Percentiles rank a stretch among this genome's conserved stretches.
Evolutionary conservation across 2,329 filamentous ascomycete genomes (phyloP).

Genomic region (Monosporascus sp.): DNA sequence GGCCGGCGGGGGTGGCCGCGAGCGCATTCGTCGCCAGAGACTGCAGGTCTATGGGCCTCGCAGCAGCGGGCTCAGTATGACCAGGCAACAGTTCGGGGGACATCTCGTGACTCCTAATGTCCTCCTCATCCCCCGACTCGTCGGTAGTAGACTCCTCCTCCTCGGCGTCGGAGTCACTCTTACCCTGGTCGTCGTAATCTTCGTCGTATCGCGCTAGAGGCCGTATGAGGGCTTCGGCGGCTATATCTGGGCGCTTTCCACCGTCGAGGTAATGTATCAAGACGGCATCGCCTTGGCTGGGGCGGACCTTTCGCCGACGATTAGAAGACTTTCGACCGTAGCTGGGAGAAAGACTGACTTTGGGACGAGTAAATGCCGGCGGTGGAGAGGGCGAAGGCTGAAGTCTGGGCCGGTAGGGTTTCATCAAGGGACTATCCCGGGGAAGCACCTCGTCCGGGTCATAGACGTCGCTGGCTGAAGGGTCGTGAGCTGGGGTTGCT

Average conservation of each 20-base stretch:
- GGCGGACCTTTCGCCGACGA: slow-evolving; percentile 48
- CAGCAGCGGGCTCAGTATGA: slow-evolving; percentile 8
- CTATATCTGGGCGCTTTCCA: slow-evolving; percentile 61
- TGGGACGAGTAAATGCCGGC: slow-evolving; percentile 38
- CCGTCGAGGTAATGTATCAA: slow-evolving; percentile 60
- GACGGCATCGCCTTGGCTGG: slow-evolving; percentile 60
- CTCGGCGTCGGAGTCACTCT: slow-evolving; percentile 13
- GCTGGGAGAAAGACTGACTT: slow-evolving; percentile 37
- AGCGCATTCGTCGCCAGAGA: slow-evolving; percentile 21
- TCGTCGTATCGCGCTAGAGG: slow-evolving; percentile 44
- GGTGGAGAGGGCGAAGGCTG: slow-evolving; percentile 47
- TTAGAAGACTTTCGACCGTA: slow-evolving; percentile 43
- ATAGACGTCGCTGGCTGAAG: slow-evolving; percentile 33
- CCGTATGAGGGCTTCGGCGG: slow-evolving; percentile 47
- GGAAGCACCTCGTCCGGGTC: slow-evolving; percentile 43
- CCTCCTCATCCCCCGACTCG: slow-evolving; percentile 25
- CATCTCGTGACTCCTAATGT: slow-evolving; percentile 26
- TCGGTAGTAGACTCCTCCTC: slow-evolving; percentile 17
- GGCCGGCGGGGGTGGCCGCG: background rate
- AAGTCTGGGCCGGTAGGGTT: slow-evolving; percentile 38
- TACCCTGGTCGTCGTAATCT: slow-evolving; percentile 37
- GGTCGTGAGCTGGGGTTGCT: slow-evolving; percentile 25
- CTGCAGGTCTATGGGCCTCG: slow-evolving; percentile 16
- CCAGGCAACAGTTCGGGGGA: slow-evolving; percentile 20
- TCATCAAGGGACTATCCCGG: slow-evolving; percentile 35